A percentile compares a stretch with the other conserved stretches of the same genome.
Evolutionary conservation across 2,329 filamentous ascomycete genomes (phyloP).

Genomic region (Mariannaea sp.): DNA sequence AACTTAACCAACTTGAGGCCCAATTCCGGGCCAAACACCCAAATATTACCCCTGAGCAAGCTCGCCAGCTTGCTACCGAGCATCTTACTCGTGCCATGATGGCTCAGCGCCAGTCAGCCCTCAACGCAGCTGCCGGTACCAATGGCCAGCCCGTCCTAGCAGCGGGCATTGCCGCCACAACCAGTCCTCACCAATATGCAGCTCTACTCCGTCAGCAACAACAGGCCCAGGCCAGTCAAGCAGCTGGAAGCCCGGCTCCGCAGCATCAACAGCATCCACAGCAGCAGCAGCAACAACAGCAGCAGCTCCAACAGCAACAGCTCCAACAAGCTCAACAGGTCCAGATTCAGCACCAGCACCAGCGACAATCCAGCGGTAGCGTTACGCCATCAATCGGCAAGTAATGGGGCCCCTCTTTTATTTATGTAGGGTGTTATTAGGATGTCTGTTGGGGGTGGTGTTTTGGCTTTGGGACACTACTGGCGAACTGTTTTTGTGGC

Average conservation of each 20-base stretch:
- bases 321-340: conserved; percentile 46
- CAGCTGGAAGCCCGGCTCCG: conserved; percentile 38
- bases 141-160: conserved; percentile 54
- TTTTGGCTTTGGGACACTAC: conserved; percentile 4
- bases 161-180: conserved; percentile 53
- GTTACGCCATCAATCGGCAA: conserved; percentile 45
- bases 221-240: conserved; percentile 49
- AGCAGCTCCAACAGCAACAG: conserved; percentile 41
- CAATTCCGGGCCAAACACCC: conserved; percentile 58
- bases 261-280: conserved; percentile 35
- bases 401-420: conserved; percentile 14
- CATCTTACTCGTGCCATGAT: conserved; percentile 54
- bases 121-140: conserved; percentile 60
- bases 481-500: conserved; percentile 6
- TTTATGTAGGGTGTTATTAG: not conserved
- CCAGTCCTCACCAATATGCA: conserved; percentile 64
- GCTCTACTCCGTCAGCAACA: conserved; percentile 63
- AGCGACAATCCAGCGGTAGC: conserved; percentile 47
- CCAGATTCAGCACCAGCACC: conserved; percentile 41
- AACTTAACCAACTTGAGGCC: conserved; percentile 58
- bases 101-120: conserved; percentile 56
- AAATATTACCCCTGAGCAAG: conserved; percentile 53
- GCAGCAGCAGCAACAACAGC: conserved; percentile 38
- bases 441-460: not conserved
- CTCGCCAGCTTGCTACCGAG: conserved; percentile 57